These are phyloP conservation scores for Coemansia sp. DNA, from an alignment of 192 early-diverging fungal genomes.

Conservation along the genomic window DNA sequence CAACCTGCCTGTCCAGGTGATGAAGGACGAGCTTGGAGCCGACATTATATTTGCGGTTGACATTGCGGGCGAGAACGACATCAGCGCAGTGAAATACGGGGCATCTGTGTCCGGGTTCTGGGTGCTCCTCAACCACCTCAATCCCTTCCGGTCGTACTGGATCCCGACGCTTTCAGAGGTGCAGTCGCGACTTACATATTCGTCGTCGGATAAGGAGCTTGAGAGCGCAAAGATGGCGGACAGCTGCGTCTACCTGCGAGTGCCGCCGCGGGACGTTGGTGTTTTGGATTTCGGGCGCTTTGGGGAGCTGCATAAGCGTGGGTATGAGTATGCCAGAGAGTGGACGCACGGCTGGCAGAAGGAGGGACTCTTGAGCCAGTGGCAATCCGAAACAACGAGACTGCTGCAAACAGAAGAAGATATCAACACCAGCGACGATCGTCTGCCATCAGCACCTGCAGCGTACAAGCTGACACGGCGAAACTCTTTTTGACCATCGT, in stretches of 20 bases:
- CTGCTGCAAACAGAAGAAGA: background rate
- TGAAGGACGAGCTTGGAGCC: constrained; percentile 78
- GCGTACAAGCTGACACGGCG: constrained; percentile 23
- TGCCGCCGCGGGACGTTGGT: constrained; percentile 84
- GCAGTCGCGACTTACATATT: constrained; percentile 92
- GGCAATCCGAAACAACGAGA: constrained; percentile 17
- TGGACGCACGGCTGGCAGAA: constrained; percentile 82
- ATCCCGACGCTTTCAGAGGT: constrained; percentile 95
- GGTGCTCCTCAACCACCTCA: constrained; percentile 78
- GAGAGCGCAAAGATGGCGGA: constrained; percentile 85
- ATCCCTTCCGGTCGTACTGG: constrained; percentile 71
- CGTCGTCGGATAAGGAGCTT: constrained; percentile 82
- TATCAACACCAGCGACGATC: constrained; percentile 1
- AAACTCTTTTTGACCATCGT: constrained; percentile 31
- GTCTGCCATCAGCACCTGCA: constrained; percentile 3
- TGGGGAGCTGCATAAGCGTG: constrained; percentile 81
- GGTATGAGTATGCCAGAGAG: constrained; percentile 81
- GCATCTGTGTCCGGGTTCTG: constrained; percentile 94
- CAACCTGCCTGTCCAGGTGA: constrained; percentile 90
- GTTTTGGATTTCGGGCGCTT: constrained; percentile 93
- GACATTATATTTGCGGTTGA: constrained; percentile 93
- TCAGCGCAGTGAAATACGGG: constrained; percentile 86
- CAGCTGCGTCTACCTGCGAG: constrained; percentile 83
- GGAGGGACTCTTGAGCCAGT: constrained; percentile 65
- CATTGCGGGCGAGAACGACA: constrained; percentile 92